Conservation (phyloP, 257 asterid species). For the Solanum stenotomum region DNA sequence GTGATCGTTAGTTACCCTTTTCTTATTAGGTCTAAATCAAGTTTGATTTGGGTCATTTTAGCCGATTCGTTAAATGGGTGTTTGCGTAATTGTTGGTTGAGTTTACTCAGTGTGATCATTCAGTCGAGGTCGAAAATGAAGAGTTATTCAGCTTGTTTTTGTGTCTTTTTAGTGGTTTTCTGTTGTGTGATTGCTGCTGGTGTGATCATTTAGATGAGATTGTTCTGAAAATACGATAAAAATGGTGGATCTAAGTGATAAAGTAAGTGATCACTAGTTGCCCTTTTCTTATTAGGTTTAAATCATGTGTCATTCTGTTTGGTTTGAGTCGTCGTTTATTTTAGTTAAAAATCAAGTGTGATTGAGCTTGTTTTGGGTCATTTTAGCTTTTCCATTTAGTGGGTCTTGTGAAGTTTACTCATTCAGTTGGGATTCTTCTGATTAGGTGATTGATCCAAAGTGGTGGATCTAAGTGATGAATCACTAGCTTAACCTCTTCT, state of each 20-base stretch:
- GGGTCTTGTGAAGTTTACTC: background rate
- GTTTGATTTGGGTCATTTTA: background rate
- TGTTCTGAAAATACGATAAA: background rate
- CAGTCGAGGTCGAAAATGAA: background rate
- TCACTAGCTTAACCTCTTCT: slow-evolving; percentile 2
- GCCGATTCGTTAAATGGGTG: background rate
- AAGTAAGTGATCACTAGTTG: slow-evolving; percentile 19
- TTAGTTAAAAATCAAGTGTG: background rate
- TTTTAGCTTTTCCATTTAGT: background rate
- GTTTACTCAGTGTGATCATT: background rate
- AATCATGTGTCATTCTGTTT: background rate
- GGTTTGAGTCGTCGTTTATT: too few relatives aligned
- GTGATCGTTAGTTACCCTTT: slow-evolving; percentile 25
- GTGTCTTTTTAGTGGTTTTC: background rate
- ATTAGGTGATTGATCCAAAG: background rate
- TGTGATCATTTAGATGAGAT: background rate
- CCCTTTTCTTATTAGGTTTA: background rate
- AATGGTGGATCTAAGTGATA: slow-evolving; percentile 85
- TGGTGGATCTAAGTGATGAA: slow-evolving; percentile 83
- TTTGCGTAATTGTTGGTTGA: background rate
- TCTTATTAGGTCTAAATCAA: background rate
- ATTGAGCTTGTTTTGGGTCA: background rate
- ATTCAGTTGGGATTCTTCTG: background rate
- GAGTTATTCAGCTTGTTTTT: background rate
- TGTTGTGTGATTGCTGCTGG: background rate